Percentiles rank a stretch among this genome's conserved stretches.
These are phyloP conservation scores for Kuraishia cidri DNA, from an alignment of 805 yeast genomes.

Conservation along the genomic window DNA sequence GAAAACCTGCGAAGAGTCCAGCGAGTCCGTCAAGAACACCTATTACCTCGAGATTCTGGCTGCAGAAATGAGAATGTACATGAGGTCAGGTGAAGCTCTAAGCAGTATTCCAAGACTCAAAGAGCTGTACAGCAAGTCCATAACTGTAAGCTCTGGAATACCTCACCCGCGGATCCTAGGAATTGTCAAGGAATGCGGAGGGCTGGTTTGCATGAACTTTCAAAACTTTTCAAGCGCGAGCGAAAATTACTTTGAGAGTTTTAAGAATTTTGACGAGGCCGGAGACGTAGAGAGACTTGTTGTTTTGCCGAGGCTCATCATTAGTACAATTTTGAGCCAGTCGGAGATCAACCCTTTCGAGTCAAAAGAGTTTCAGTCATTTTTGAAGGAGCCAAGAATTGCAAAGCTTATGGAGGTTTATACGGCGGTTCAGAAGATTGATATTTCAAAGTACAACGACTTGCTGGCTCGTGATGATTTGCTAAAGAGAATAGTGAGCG, in stretches of 20 bases:
- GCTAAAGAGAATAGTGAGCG: conserved; percentile 5
- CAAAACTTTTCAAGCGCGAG: conserved; percentile 49
- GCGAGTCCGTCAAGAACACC: conserved; percentile 36
- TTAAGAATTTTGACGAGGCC: conserved; percentile 39
- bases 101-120: too few species aligned
- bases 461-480: conserved; percentile 7
- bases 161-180: conserved; percentile 75
- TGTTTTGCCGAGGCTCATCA: conserved; percentile 50
- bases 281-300: conserved; percentile 53
- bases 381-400: conserved; percentile 11
- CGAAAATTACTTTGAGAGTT: conserved; percentile 37
- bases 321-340: conserved; percentile 55
- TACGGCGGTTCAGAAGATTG: conserved; percentile 13
- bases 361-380: conserved; percentile 52
- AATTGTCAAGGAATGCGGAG: conserved; percentile 70
- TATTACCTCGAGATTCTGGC: conserved; percentile 59
- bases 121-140: conserved; percentile 38
- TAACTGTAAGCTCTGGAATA: conserved; percentile 46
- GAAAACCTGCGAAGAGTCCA: conserved; percentile 21
- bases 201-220: conserved; percentile 52
- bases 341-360: conserved; percentile 64
- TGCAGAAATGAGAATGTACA: conserved; percentile 47
- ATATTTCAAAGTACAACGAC: conserved; percentile 13
- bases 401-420: conserved; percentile 15
- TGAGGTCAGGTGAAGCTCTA: too few species aligned